Conservation (phyloP, 768 basidiomycete species). For the Mycena haematopus region DNA sequence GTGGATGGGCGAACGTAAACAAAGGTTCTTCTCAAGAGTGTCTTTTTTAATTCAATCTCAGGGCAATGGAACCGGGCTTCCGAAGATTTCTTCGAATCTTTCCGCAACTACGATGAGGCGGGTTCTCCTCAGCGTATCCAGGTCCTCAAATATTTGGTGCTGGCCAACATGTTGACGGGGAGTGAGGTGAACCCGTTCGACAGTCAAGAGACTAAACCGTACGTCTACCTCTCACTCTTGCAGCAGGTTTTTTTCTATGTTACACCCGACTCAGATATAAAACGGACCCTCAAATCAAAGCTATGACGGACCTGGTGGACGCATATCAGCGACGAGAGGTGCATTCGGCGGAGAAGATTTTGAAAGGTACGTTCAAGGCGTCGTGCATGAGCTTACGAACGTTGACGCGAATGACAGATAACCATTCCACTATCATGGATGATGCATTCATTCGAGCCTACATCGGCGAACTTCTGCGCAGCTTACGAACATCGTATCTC, state of each 20-base stretch:
- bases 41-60: too few relatives aligned
- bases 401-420: slow-evolving; percentile 58
- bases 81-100: slow-evolving; percentile 98
- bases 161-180: slow-evolving; percentile 97
- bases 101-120: slow-evolving; percentile 98
- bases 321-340: slow-evolving; percentile 97
- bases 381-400: not conserved
- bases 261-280: slow-evolving; percentile 69
- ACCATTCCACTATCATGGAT: slow-evolving; percentile 94
- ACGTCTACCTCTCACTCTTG: slow-evolving; percentile 35
- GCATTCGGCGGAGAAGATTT: slow-evolving; percentile 95
- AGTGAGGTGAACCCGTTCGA: slow-evolving; percentile 99
- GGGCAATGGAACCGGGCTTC: slow-evolving; percentile 95
- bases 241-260: not conserved
- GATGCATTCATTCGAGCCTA: slow-evolving; percentile 94
- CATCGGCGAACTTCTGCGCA: slow-evolving; percentile 94
- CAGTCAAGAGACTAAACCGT: slow-evolving; percentile 99
- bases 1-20: slow-evolving; percentile 95
- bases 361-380: slow-evolving; percentile 64
- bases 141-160: slow-evolving; percentile 96
- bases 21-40: too few relatives aligned
- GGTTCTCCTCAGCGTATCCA: slow-evolving; percentile 96
- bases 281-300: slow-evolving; percentile 93
- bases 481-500: slow-evolving; percentile 93
- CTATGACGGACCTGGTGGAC: slow-evolving; percentile 97